Evolutionary conservation across 371 early-diverging fungal genomes (phyloP).

Genomic region (Mycotypha africana): DNA sequence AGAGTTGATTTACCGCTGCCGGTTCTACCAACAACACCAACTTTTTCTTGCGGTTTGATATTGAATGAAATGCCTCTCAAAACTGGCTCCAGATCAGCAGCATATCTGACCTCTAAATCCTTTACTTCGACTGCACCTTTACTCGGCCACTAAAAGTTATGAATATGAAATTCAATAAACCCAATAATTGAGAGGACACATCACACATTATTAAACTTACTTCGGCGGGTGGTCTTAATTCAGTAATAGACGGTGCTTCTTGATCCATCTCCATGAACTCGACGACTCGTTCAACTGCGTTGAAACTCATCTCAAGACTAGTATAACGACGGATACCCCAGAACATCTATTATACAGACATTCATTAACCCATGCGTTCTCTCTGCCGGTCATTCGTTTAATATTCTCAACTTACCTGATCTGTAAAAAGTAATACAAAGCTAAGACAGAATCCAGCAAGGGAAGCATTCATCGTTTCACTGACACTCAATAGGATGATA

Average conservation of each 20-base stretch:
- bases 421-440: conserved; percentile 46
- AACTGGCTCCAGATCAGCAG: conserved; percentile 55
- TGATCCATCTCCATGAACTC: conserved; percentile 76
- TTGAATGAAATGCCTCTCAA: conserved; percentile 50
- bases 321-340: conserved; percentile 70
- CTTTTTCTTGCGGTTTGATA: conserved; percentile 46
- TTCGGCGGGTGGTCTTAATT: conserved; percentile 47
- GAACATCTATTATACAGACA: conserved; percentile 29
- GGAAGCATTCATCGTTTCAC: conserved; percentile 54
- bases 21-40: conserved; percentile 69
- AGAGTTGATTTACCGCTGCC: conserved; percentile 78
- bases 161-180: too few species aligned
- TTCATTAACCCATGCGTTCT: too few species aligned
- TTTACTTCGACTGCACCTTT: conserved; percentile 57
- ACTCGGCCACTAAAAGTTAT: conserved; percentile 50
- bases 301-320: conserved; percentile 77
- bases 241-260: conserved; percentile 61
- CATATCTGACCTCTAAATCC: conserved; percentile 53
- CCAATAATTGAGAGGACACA: too few species aligned
- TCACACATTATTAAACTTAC: conserved; percentile 25
- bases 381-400: too few species aligned
- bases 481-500: conserved; percentile 33
- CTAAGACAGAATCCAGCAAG: conserved; percentile 73
- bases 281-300: conserved; percentile 79
- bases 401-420: conserved; percentile 22